phyloP scores from a whole-genome alignment of 2,329 filamentous ascomycete genomes.

The Ceratocystis lukuohia region DNA sequence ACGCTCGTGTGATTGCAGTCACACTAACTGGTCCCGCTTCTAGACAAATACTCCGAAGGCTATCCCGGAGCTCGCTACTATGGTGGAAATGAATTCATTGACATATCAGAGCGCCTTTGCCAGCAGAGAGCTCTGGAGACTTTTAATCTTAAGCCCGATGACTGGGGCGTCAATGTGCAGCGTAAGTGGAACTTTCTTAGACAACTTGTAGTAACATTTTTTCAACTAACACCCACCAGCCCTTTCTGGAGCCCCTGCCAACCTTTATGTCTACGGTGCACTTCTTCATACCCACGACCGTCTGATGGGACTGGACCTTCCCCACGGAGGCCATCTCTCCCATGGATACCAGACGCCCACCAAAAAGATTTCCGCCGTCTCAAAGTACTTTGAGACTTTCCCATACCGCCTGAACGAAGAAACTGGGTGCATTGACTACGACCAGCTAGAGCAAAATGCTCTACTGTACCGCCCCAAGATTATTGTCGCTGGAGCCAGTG shows the following conservation, averaged over 20 bases:
- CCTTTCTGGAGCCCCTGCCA: slow-evolving; percentile 60
- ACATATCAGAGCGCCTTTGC: slow-evolving; percentile 76
- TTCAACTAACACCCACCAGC: slow-evolving; percentile 35
- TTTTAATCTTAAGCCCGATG: slow-evolving; percentile 66
- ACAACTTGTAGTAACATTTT: not conserved
- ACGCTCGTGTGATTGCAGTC: not conserved
- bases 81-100: slow-evolving; percentile 92
- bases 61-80: slow-evolving; percentile 96
- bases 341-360: slow-evolving; percentile 95
- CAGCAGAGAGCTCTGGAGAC: slow-evolving; percentile 81
- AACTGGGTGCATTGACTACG: slow-evolving; percentile 91
- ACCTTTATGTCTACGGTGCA: slow-evolving; percentile 90
- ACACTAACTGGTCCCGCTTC: slow-evolving; percentile 16
- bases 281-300: slow-evolving; percentile 85
- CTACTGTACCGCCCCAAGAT: slow-evolving; percentile 88
- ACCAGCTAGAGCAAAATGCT: slow-evolving; percentile 75
- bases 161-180: slow-evolving; percentile 97
- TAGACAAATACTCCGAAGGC: slow-evolving; percentile 96
- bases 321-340: slow-evolving; percentile 88
- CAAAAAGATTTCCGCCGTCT: slow-evolving; percentile 93
- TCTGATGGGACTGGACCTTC: slow-evolving; percentile 91
- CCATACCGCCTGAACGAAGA: slow-evolving; percentile 84
- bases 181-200: slow-evolving; percentile 36
- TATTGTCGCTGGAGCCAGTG: slow-evolving; percentile 85
- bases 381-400: slow-evolving; percentile 97